Base-by-base conservation (phyloP, 208 protist genomes). In the Acanthamoeba culbertsoni region DNA sequence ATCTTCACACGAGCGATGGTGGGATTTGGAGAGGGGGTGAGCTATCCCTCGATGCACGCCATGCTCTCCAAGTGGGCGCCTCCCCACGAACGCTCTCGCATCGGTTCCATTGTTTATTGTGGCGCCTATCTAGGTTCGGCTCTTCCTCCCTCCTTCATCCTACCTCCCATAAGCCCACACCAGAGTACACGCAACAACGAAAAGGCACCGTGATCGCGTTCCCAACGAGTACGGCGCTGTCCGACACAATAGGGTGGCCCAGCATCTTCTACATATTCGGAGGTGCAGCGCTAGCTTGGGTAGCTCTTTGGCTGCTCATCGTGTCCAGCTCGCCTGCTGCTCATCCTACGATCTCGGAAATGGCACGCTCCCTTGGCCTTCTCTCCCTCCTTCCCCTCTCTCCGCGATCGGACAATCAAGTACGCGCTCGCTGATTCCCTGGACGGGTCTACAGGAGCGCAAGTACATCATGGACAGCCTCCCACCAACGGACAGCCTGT, bases 221-320 rank as follows among this genome's bases (percentile, higher is more conserved):
- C 43, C 86, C 86, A 18, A 43, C 45, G 28, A 62, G 59, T 18
- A 62, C 59, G 2, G 86, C 86, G 12, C 40, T 92, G 28, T 33
- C 45, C 14, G 86, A 92, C 42, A 77, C n/a, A 35, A 4, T 40
- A 2, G 86, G 86, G 16, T 92, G 86, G 86, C 0, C 59, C 37
- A 62, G 45, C 43, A 77, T 92, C n/a, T 92, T 92, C n/a, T 92
- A 92, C 28, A 40, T 92, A 2, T 92, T 79, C 37, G 86, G 86
- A 2, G 62, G 42, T 0, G 63, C 48, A 31, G 26, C 59, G 31
- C 23, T 92, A 37, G 59, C 42, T 2, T 92, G 86, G 86, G 55
- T 79, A 4, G 2, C 77, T 20, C 6, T 77, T 23, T 92, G 86
- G 86, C 18, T 77, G 18, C 6, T 79, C 8, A n/a, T 92, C 3